Conservation (phyloP, 1,284 basidiomycete genomes). For the Entoloma clypeatum region DNA sequence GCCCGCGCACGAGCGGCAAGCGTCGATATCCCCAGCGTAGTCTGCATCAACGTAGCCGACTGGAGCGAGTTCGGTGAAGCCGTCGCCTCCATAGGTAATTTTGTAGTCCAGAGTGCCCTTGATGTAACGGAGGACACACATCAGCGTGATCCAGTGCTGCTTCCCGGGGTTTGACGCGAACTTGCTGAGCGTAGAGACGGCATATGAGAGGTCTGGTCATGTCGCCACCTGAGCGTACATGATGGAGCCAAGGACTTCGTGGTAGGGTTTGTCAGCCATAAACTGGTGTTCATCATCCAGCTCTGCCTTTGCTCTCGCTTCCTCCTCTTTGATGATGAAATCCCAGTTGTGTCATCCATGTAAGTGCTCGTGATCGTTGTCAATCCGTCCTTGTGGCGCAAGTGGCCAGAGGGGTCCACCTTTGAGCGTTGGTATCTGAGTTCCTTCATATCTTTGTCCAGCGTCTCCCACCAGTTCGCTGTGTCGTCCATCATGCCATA, state of each 20-base stretch:
- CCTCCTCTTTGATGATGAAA: conserved; percentile 12
- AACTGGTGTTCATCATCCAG: conserved; percentile 7
- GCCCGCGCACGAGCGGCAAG: too few relatives aligned
- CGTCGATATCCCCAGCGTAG: conserved; percentile 1
- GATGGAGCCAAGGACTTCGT: conserved; percentile 22
- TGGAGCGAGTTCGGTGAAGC: conserved; percentile 17
- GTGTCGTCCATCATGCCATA: conserved; percentile 28
- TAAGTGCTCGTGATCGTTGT: conserved; percentile 20
- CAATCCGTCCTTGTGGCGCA: conserved; percentile 4
- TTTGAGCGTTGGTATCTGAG: conserved; percentile 14
- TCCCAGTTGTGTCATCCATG: conserved; percentile 18
- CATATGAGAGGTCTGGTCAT: conserved; percentile 1
- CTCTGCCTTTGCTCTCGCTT: conserved; percentile 10
- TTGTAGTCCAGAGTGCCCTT: conserved; percentile 23
- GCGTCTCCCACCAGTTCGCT: conserved; percentile 20
- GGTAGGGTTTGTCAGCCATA: conserved; percentile 16
- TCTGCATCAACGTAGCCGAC: conserved; percentile 30
- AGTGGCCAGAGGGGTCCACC: conserved; percentile 17
- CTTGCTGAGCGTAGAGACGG: too few relatives aligned
- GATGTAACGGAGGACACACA: conserved; percentile 30
- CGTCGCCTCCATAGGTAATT: conserved; percentile 22
- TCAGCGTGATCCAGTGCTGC: conserved; percentile 14
- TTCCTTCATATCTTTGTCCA: conserved; percentile 12
- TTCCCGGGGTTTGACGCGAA: conserved; percentile 1
- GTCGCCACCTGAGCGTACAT: conserved; percentile 22